phyloP scores from a whole-genome alignment of 306 rosid genomes.

The peach (Prunus persica) region DNA sequence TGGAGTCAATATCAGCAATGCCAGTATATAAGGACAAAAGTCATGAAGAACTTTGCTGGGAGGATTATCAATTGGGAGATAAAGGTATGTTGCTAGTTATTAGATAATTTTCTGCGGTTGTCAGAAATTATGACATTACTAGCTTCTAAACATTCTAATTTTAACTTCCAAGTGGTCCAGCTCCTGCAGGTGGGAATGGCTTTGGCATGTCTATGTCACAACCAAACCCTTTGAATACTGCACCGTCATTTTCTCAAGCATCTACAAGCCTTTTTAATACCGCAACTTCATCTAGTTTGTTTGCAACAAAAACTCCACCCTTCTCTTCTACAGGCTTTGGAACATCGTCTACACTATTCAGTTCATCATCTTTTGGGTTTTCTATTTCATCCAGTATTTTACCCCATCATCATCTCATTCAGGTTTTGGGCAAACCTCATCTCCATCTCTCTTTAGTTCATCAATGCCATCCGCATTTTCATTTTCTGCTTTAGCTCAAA shows the following conservation, averaged over 20 bases:
- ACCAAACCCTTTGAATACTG: conserved; percentile 51
- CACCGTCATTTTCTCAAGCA: conserved; percentile 59
- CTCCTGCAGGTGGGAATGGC: conserved; percentile 51
- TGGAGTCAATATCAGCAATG: conserved; percentile 97
- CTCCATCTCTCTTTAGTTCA: conserved; percentile 55
- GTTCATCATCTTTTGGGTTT: conserved; percentile 54
- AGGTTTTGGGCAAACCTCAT: neutral
- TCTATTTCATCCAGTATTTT: conserved; percentile 49
- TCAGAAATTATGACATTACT: conserved; percentile 1
- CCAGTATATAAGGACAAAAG: conserved; percentile 80
- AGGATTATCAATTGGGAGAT: conserved; percentile 88
- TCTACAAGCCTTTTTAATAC: conserved; percentile 61
- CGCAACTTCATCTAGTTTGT: conserved; percentile 53
- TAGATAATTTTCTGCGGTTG: no score
- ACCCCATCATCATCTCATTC: conserved; percentile 29
- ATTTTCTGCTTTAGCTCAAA: conserved; percentile 45
- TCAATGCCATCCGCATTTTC: conserved; percentile 35
- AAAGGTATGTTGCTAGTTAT: conserved; percentile 45
- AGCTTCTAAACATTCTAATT: neutral
- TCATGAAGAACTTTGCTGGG: conserved; percentile 97
- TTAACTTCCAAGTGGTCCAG: conserved; percentile 70
- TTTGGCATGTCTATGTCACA: conserved; percentile 51
- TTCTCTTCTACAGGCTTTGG: conserved; percentile 53
- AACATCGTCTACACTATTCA: conserved; percentile 49
- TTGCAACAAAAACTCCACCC: conserved; percentile 56